Conservation (phyloP, 169 alveolate genomes). For the Babesia bovis region DNA sequence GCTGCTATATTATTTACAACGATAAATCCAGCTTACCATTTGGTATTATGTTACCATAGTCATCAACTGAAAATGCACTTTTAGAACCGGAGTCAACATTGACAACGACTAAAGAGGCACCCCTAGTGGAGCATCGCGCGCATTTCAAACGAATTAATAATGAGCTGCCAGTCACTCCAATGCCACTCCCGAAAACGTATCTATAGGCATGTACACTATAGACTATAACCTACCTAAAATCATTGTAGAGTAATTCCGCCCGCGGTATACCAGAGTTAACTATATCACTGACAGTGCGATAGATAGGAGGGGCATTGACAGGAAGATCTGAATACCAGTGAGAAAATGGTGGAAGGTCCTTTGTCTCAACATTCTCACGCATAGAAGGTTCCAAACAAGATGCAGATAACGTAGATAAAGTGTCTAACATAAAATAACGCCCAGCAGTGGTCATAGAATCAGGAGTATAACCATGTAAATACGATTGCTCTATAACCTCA, state of each 20-base stretch:
- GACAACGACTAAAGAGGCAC: constrained; percentile 54
- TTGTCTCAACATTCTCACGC: neutral
- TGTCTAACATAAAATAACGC: constrained; percentile 28
- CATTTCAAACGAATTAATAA: constrained; percentile 46
- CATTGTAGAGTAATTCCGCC: constrained; percentile 47
- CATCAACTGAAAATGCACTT: constrained; percentile 11
- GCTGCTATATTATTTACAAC: neutral
- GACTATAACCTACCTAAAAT: constrained; percentile 20
- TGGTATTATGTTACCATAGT: neutral
- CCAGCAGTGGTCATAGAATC: constrained; percentile 13
- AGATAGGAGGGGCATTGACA: constrained; percentile 39
- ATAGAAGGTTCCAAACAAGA: neutral
- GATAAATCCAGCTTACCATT: neutral
- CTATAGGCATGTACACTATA: neutral
- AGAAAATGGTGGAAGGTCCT: neutral
- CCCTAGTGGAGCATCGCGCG: constrained; percentile 51
- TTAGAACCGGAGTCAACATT: constrained; percentile 43
- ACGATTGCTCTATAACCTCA: constrained; percentile 55
- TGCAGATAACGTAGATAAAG: neutral
- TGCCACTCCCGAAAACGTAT: constrained; percentile 5
- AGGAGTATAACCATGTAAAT: constrained; percentile 41
- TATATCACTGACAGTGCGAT: constrained; percentile 8
- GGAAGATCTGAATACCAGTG: constrained; percentile 10
- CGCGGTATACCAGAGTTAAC: neutral
- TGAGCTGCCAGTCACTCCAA: constrained; percentile 37